Conservation (phyloP, 208 protist genomes). For the Trypanosoma platydactyli region DNA sequence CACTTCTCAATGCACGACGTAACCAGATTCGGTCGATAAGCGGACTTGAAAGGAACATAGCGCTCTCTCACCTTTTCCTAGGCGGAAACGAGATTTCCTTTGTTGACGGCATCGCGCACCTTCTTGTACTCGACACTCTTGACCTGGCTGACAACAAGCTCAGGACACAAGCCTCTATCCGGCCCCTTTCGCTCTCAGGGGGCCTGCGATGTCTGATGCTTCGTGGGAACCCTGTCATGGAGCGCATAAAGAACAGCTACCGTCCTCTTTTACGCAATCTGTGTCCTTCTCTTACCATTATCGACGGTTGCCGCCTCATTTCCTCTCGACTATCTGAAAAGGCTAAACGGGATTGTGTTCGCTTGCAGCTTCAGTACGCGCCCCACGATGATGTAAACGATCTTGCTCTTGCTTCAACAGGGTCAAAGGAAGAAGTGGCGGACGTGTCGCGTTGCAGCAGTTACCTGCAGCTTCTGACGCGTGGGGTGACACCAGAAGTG, state of each 20-base stretch:
- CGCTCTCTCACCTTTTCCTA: conserved; percentile 76
- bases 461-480: conserved; percentile 71
- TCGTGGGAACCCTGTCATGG: conserved; percentile 72
- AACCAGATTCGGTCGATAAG: conserved; percentile 48
- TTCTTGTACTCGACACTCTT: conserved; percentile 85
- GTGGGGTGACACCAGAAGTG: conserved; percentile 38
- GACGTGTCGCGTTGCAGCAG: conserved; percentile 37
- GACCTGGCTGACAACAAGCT: conserved; percentile 78
- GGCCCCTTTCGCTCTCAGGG: conserved; percentile 70
- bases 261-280: conserved; percentile 73
- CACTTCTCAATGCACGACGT: conserved; percentile 75
- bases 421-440: background rate
- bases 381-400: background rate
- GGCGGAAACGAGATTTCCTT: conserved; percentile 67
- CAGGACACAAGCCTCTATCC: conserved; percentile 46
- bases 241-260: conserved; percentile 30
- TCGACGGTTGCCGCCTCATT: conserved; percentile 64
- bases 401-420: background rate
- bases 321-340: conserved; percentile 46
- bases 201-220: conserved; percentile 67
- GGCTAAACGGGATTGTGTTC: conserved; percentile 31
- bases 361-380: conserved; percentile 35
- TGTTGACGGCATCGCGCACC: conserved; percentile 71
- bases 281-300: conserved; percentile 68
- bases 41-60: conserved; percentile 53